phyloP scores from a whole-genome alignment of 1,139 yeast genomes.

The Saccharomyces hybrid region DNA sequence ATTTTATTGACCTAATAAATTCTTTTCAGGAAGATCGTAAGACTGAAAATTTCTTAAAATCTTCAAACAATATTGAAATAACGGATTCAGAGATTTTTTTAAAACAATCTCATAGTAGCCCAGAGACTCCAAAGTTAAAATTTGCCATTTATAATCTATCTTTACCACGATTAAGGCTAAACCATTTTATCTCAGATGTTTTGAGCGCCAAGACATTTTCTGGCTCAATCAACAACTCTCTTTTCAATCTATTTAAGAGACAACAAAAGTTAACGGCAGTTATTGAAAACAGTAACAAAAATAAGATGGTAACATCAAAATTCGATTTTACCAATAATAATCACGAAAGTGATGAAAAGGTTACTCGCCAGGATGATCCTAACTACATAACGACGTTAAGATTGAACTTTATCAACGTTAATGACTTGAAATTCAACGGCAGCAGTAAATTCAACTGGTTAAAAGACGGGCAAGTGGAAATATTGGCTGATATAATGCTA shows the following conservation, averaged over 20 bases:
- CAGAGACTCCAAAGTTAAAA: slow-evolving; percentile 39
- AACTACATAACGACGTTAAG: slow-evolving; percentile 45
- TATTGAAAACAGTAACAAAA: not conserved
- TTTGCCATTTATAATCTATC: slow-evolving; percentile 51
- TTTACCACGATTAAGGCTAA: slow-evolving; percentile 50
- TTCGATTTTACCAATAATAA: not conserved
- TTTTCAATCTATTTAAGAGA: slow-evolving; percentile 65
- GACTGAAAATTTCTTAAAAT: not conserved
- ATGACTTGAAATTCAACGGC: slow-evolving; percentile 32
- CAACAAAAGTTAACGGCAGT: slow-evolving; percentile 38
- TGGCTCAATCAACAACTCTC: slow-evolving; percentile 65
- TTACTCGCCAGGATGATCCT: not conserved
- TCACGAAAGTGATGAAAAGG: not conserved
- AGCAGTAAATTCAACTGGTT: slow-evolving; percentile 53
- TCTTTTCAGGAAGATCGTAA: slow-evolving; percentile 20
- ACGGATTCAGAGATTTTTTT: not conserved
- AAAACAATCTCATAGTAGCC: slow-evolving; percentile 32
- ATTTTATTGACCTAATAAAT: slow-evolving; percentile 24
- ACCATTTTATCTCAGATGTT: slow-evolving; percentile 54
- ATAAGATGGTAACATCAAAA: not conserved
- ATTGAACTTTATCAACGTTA: slow-evolving; percentile 55
- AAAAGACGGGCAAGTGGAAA: slow-evolving; percentile 59
- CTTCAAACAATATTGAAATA: not conserved
- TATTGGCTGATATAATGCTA: slow-evolving; percentile 61
- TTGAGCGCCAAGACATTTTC: slow-evolving; percentile 63